These are phyloP conservation scores for Westerdykella ornata DNA, from an alignment of 2,329 filamentous ascomycete species.

Conservation along the genomic window DNA sequence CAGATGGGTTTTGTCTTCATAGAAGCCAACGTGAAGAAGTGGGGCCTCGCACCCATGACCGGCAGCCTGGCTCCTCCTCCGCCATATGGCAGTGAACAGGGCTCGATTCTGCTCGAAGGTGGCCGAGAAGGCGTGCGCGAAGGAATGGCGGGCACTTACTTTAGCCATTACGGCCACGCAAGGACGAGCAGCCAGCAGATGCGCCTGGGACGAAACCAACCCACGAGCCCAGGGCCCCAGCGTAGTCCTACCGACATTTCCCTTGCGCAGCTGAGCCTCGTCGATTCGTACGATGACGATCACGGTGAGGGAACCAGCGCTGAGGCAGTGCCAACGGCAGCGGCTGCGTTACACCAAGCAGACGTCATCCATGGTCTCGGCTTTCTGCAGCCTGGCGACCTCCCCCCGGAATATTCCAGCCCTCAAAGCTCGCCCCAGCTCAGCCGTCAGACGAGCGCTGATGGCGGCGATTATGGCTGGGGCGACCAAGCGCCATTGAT, in stretches of 20 bases:
- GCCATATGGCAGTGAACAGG: slow-evolving; percentile 93
- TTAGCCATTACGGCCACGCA: slow-evolving; percentile 54
- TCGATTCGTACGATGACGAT: slow-evolving; percentile 56
- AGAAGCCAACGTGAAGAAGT: slow-evolving; percentile 99
- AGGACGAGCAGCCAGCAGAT: slow-evolving; percentile 73
- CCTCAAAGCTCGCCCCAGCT: slow-evolving; percentile 35
- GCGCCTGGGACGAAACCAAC: slow-evolving; percentile 57
- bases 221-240: slow-evolving; percentile 80
- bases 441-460: slow-evolving; percentile 57
- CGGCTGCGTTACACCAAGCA: slow-evolving; percentile 13
- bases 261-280: slow-evolving; percentile 73
- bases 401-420: slow-evolving; percentile 47
- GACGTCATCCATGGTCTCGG: slow-evolving; percentile 26
- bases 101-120: slow-evolving; percentile 87
- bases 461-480: slow-evolving; percentile 31
- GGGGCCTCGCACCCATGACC: slow-evolving; percentile 93
- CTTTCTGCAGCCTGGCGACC: slow-evolving; percentile 32
- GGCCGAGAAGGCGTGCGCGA: slow-evolving; percentile 54
- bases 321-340: slow-evolving; percentile 12
- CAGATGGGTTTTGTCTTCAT: slow-evolving; percentile 98
- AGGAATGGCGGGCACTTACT: slow-evolving; percentile 45
- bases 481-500: slow-evolving; percentile 49
- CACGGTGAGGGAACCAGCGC: slow-evolving; percentile 64
- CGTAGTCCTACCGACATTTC: slow-evolving; percentile 95
- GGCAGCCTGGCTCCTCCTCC: slow-evolving; percentile 91